Evolutionary conservation across 1,139 yeast genomes (phyloP), one percentile per base, ranked within the genome.

Genomic region (Kazachstania sp.): DNA sequence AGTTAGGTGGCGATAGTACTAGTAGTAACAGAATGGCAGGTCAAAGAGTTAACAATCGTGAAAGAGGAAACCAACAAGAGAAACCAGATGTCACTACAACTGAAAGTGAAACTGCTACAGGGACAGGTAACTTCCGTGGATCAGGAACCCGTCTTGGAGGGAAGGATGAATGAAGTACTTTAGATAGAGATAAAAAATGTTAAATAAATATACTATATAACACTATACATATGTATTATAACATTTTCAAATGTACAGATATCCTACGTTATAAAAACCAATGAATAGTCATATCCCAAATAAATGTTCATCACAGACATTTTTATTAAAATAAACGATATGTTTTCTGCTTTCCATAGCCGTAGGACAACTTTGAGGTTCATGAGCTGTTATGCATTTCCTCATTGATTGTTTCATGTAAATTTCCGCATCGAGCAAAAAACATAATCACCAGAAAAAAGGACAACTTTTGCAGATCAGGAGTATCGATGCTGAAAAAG

Each of bases 1-100:
- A 50, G 26, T 38, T 52, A 31, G 56, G 57, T 11, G 47, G 44
- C 16, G 20, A 13, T 3, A 16, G 16, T n/a, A 9, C 40, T 3
- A 11, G 19, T 11, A 28, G 26, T 4, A 42, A 36, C 15, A 40
- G 23, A 7, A 16, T 34, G 16, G 31, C n/a, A 9, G 23, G 28
- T 16, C 20, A 3, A 8, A 23, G 32, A 12, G 31, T n/a, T 9
- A 28, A 13, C 11, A 28, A 11, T 4, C 23, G 32, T 15, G 34
- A 16, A 15, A 34, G 37, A 31, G 20, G 28, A 11, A 9, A 4
- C 7, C 37, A 3, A 9, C 13, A 28, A 8, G 39, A 26, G 8
- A 9, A 20, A 8, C 8, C 41, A 16, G 13, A 1, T 26, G 11
- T 37, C 9, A 4, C 8, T 13, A 18, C 39, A 15, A n/a, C 31